Evolutionary conservation across 164 flowering plant species (phyloP), one percentile per base, ranked within the genome.

Genomic region (Macadamia tetraphylla): DNA sequence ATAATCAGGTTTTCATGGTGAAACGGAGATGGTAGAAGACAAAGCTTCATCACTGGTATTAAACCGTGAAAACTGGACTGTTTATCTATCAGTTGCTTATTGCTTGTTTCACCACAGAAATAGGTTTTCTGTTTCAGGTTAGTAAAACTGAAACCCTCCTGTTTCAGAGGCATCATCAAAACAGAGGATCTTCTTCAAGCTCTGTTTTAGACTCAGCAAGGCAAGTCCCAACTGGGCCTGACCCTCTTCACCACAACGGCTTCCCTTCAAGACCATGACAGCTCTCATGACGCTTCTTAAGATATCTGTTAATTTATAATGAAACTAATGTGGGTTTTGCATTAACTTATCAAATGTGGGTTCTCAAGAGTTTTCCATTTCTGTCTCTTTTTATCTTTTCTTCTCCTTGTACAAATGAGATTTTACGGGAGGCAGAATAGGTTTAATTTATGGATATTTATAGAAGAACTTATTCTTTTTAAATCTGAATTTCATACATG

Each of bases 171-270:
- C 40, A 35, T 35, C 40, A 35, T 35, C 40, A 35, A 30, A 18
- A 30, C 43, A 60, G 49, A n/a, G 5, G 66, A 48, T 64, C 70
- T 60, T 53, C 69, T 42, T 43, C 68, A 46, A 23, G n/a, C 29
- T 3, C 58, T 12, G 9, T 6, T 31, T 62, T 62, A 40, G 70
- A 71, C 48, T 80, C 79, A 44, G 81, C 67, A 42, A 80, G 85
- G 71, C 32, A 72, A 77, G 81, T 80, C 49, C 85, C 85, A 51
- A 71, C 83, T 1, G 83, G 83, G 40, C 83, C 81, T 17, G 83
- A 82, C 73, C 85, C 85, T 69, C 80, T 80, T 63, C 85, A 82
- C 73, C 85, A 82, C 58, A 67, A 77, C 73, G 32, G 35, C 57
- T n/a, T 48, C 63, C 82, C 85, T 15, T 17, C 49, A 12, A 52